These are phyloP conservation scores for Thalassiosira pacifica DNA, from an alignment of 352 stramenopile species.

Conservation along the genomic window DNA sequence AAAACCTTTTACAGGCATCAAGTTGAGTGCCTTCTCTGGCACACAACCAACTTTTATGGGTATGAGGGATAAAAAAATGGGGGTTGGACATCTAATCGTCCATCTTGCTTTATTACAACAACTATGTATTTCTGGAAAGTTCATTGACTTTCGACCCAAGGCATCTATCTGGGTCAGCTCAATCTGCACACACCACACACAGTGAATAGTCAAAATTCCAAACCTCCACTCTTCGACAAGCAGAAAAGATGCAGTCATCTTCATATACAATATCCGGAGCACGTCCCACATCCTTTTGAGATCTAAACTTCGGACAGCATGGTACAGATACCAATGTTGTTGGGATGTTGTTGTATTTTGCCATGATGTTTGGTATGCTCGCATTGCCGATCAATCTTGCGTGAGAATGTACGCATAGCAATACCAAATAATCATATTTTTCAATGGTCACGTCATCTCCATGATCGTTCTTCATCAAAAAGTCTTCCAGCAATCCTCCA, in stretches of 20 bases:
- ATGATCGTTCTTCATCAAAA: constrained; percentile 4
- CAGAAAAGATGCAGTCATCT: constrained; percentile 68
- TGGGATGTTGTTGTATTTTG: constrained; percentile 39
- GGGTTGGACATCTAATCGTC: too few relatives aligned
- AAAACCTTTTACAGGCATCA: too few relatives aligned
- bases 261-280: constrained; percentile 58
- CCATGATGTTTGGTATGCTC: constrained; percentile 30
- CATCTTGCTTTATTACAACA: too few relatives aligned
- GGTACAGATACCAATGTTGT: constrained; percentile 61
- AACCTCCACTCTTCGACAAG: constrained; percentile 58
- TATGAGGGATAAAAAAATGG: too few relatives aligned
- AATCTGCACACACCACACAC: too few relatives aligned
- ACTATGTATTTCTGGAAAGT: too few relatives aligned
- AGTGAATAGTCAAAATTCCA: constrained; percentile 49
- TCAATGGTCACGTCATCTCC: neutral
- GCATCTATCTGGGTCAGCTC: too few relatives aligned
- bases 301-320: constrained; percentile 62
- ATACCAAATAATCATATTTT: constrained; percentile 56
- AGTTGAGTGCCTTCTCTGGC: too few relatives aligned
- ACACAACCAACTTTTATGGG: too few relatives aligned
- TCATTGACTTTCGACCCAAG: too few relatives aligned
- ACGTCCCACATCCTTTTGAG: constrained; percentile 54
- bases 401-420: constrained; percentile 72
- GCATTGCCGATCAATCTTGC: constrained; percentile 35
- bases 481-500: constrained; percentile 55